Evolutionary conservation across 495 filamentous ascomycete species (phyloP), one percentile per base, ranked within the genome.

Genomic region (Lepraria neglecta): DNA sequence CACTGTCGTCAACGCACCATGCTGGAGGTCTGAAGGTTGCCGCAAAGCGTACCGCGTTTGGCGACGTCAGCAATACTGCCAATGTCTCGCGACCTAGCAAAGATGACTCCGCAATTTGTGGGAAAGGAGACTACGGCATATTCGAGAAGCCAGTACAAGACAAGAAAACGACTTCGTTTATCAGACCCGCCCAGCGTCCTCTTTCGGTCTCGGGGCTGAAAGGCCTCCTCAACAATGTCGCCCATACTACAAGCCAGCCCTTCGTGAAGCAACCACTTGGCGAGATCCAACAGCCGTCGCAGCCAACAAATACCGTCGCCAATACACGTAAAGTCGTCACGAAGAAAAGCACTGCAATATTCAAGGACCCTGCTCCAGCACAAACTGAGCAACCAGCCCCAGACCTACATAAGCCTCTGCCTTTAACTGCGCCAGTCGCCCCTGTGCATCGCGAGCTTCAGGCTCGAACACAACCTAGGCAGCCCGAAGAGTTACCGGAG

Each of bases 41-140:
- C 45, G 77, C 85, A 28, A 90, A 90, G 75, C 83, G 90, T 62
- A 85, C 84, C 43, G 88, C 83, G 17, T 90, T 94, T 72, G 87
- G 81, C 17, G 91, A 96, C 69, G 78, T 91, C 42, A 92, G 85
- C 79, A 91, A 90, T 69, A 87, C 79, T 17, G 71, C 76, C 33
- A 86, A 84, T 66, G 66, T 74, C 28, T 66, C 78, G 14, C 76
- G 68, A 33, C 74, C 73, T 59, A 79, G 71, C 56, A 76, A 77
- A 35, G 83, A 84, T 69, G 84, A 85, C 63, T 75, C 75, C 21
- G 72, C 71, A 27, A 63, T 81, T 58, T 62, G 65, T 55, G 77
- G 71, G 51, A 88, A 86, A 71, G 73, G 76, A 50, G 64, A 71
- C 12, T 60, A 68, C 45, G 75, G 66, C 50, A 64, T 58, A 7